Evolutionary conservation across 305 asterid species (phyloP), one percentile per base, ranked within the genome.

Genomic region (Fraxinus sp.): DNA sequence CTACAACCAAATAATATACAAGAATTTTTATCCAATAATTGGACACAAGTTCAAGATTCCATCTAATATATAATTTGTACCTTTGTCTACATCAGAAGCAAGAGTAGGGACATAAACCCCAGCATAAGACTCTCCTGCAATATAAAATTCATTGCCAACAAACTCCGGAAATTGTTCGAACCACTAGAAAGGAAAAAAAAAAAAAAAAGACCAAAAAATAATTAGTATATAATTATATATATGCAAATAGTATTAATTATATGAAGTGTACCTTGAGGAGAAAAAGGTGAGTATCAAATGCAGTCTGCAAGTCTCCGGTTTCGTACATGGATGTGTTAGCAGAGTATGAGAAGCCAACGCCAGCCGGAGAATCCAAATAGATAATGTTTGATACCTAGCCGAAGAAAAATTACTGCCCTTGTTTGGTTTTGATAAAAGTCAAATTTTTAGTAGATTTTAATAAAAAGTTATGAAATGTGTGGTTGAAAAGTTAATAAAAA

Each of bases 281-380:
- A 84, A 92, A 92, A 26, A 33, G 82, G 79, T 89, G 92, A 62
- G 89, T 77, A 81, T 92, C 94, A n/a, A 75, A 70, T 14, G 96
- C 94, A 70, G 96, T 89, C 78, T 87, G 89, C 5, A 83, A 4
- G 87, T 92, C 96, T 52, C 91, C 90, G 13, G 85, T 85, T 33
- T 33, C 81, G 39, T 68, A 79, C 14, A 9, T 0, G 1, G 91
- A 78, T 13, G 88, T 78, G 8, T 66, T 39, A 3, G 26, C 3
- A 5, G 90, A 86, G 52, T 89, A 91, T 18, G 93, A 91, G 75
- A 91, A 88, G 57, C 95, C 93, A 81, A 87, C 91, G 76, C 93
- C 95, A 55, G 85, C 84, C 3, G 93, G 93, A 10, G 95, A 89
- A 85, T 91, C 93, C 90, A 91, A 84, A 77, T 91, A 90, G 49